Base-by-base conservation (phyloP, 2,329 filamentous ascomycete species). In the Arthrobotrys entomopaga region DNA sequence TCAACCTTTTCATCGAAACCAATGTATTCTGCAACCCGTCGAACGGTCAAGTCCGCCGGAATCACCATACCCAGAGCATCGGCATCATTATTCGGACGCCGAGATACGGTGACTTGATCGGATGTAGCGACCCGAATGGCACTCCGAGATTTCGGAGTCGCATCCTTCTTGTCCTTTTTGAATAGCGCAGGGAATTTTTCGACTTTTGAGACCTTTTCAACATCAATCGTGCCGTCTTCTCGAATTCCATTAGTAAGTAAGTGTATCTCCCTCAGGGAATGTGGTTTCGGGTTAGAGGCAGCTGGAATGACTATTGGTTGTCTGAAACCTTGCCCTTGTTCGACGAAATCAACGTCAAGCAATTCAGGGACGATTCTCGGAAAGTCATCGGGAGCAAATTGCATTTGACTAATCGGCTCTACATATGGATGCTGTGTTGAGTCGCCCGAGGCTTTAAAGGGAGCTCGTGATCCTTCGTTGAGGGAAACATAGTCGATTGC, bases 21-120 rank as follows among this genome's bases (percentile, higher is more conserved):
- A 76, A 89, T 88, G 26, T 90, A 82, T 76, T 90, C 86, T 49
- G 86, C 86, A 20, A 90, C 88, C 59, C 85, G 83, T 29, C 87
- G 85, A 29, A 90, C 88, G 0, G 87, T 90, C 50, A 90, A 82
- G 34, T 85, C 85, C 76, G 86, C 82, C 1, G 88, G 88, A 76
- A 90, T 89, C 24, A 90, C 86, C 88, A 90, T 90, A 77, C 87
- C 88, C 22, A 90, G 81, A 69, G 84, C 84, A 79, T 90, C 88
- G 79, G 16, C 87, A 86, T 78, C 87, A 85, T 77, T 89, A 86
- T 46, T 56, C 26, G 69, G 43, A 10, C 63, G 61, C 7, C 69
- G 69, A 40, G 61, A 48, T 52, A 73, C 69, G n/a, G 80, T 80
- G 5, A 84, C 81, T n/a, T 80, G 79, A 73, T 86, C 82, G 69